phyloP scores from a whole-genome alignment of 192 early-diverging fungal species.

The Linnemannia schmuckeri region DNA sequence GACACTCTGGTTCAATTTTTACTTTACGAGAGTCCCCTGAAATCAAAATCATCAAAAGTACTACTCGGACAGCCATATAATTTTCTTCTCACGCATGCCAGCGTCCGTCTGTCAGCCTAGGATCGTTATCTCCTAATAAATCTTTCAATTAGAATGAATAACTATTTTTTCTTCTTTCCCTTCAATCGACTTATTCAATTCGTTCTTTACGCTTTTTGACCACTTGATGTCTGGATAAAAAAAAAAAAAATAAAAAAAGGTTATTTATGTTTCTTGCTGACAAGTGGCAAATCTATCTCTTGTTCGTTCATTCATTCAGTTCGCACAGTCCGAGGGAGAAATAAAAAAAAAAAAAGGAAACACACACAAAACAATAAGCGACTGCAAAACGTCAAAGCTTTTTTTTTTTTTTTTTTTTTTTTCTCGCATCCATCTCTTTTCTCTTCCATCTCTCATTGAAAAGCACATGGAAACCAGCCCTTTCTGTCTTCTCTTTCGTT shows the following conservation, averaged over 20 bases:
- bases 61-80: not conserved
- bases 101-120: too few species aligned
- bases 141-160: too few species aligned
- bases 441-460: not conserved
- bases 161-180: not conserved
- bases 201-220: not conserved
- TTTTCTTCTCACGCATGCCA: constrained; percentile 9
- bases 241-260: not conserved
- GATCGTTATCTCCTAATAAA: not conserved
- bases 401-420: constrained; percentile 24
- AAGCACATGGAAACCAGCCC: constrained; percentile 4
- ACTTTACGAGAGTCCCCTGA: not conserved
- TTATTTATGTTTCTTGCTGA: constrained; percentile 2
- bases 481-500: not conserved
- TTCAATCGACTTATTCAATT: not conserved
- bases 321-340: not conserved
- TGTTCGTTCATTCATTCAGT: not conserved
- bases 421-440: not conserved
- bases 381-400: constrained; percentile 10
- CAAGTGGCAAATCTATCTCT: not conserved
- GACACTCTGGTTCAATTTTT: not conserved
- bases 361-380: not conserved
- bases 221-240: not conserved
- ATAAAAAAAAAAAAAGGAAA: constrained; percentile 8
- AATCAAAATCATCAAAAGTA: not conserved